Base-by-base conservation (phyloP, 208 protist genomes). In the Trypanosoma theileri region DNA sequence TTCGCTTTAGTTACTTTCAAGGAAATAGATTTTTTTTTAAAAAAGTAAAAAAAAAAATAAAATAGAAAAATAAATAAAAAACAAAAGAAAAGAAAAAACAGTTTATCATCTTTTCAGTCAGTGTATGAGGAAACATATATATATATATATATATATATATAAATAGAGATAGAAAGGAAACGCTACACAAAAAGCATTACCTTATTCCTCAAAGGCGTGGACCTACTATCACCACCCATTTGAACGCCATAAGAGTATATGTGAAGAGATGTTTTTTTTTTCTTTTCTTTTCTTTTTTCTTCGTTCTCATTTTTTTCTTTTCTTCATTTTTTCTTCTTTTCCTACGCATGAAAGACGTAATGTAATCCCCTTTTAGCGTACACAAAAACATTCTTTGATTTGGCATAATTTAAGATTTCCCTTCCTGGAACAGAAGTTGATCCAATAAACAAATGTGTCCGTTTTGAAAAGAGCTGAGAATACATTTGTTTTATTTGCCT, bases 331-430 rank as follows among this genome's bases (percentile, higher is more conserved):
- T 31, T 50, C 16, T 60, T 63, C 40, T 13, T 46, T 26, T 42
- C 28, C 54, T 83, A 93, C 19, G 78, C 71, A 48, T 87, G 75
- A 63, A 92, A 96, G 44, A 90, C 64, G 64, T 85, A 94, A 17
- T 73, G 62, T 35, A 68, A 22, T 12, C 85, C 91, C 57, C 86
- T 91, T 50, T 88, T 90, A 3, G 75, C 85, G 61, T 96, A 96
- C 13, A 96, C 58, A 76, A 91, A 92, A 13, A 96, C 82, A 62
- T 82, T 87, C 73, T 92, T 94, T 0, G 71, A 74, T 58, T 88
- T 91, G 13, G 88, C 87, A 35, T 84, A 90, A 66, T 92, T 93
- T 13, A 96, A 59, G 50, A 96, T 72, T 50, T 96, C 91, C 17
- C 83, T 60, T 0, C 79, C 79, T 0, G 91, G 91, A 16, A 75